phyloP scores from a whole-genome alignment of 257 asterid genomes.

The Nicotiana tomentosiformis region DNA sequence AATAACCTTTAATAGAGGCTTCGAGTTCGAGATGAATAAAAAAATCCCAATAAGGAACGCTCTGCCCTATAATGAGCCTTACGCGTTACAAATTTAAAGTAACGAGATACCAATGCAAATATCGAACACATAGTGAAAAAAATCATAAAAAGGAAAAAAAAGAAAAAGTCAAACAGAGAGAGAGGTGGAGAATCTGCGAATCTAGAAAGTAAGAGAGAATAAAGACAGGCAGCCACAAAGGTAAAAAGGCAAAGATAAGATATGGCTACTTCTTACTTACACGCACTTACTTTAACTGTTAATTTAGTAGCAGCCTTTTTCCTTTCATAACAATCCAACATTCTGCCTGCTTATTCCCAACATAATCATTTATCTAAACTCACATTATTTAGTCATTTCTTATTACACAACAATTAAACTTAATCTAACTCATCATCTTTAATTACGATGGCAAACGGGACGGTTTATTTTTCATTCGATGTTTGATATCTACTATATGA shows the following conservation, averaged over 20 bases:
- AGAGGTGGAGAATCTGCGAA: not conserved
- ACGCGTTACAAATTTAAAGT: too few species aligned
- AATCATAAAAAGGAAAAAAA: too few species aligned
- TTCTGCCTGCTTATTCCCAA: not conserved
- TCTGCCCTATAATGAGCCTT: too few species aligned
- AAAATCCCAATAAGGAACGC: too few species aligned
- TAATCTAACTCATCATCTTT: too few species aligned
- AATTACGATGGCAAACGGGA: too few species aligned
- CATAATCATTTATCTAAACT: not conserved
- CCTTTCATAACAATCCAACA: not conserved
- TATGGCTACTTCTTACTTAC: not conserved
- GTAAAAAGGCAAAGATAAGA: not conserved
- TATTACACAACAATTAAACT: not conserved
- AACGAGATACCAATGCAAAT: too few species aligned
- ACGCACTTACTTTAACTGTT: not conserved
- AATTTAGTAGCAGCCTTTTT: not conserved
- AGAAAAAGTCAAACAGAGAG: not conserved
- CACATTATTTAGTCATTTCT: not conserved
- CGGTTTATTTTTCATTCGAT: too few species aligned
- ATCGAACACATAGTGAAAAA: too few species aligned
- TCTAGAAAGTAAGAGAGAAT: not conserved
- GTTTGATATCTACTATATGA: too few species aligned
- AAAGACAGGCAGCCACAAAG: not conserved
- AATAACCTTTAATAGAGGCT: too few species aligned
- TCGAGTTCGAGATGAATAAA: too few species aligned